Percentiles rank a stretch among this genome's conserved stretches.
Evolutionary conservation across 371 early-diverging fungal species (phyloP).

Genomic region (Mortierella sp.): DNA sequence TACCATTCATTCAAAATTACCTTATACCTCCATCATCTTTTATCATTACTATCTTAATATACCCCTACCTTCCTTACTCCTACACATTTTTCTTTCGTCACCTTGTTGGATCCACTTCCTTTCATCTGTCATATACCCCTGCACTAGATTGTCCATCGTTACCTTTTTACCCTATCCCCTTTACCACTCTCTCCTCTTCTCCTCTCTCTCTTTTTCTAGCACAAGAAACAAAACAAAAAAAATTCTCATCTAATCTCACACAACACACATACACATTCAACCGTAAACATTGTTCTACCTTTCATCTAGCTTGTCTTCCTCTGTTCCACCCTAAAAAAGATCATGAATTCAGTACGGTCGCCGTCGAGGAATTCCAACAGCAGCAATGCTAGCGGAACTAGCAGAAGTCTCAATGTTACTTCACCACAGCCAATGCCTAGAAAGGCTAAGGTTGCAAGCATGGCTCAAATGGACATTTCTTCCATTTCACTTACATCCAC

Average conservation of each 20-base stretch:
- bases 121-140: neutral
- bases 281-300: neutral
- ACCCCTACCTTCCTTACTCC: neutral
- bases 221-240: neutral
- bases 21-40: neutral
- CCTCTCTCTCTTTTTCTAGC: neutral
- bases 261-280: neutral
- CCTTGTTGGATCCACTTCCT: too few relatives aligned
- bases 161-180: neutral
- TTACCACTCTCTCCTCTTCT: too few relatives aligned
- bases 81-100: neutral
- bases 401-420: neutral
- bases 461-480: constrained; percentile 43
- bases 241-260: neutral
- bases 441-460: constrained; percentile 38
- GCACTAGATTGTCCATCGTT: too few relatives aligned
- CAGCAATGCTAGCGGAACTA: constrained; percentile 13
- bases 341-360: constrained; percentile 43
- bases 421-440: constrained; percentile 16
- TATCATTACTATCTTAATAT: neutral
- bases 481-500: constrained; percentile 19
- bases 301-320: neutral
- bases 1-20: neutral
- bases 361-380: constrained; percentile 30
- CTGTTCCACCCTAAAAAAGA: neutral